Base-by-base conservation (phyloP, 192 early-diverging fungal genomes). In the Mortierella hygrophila region DNA sequence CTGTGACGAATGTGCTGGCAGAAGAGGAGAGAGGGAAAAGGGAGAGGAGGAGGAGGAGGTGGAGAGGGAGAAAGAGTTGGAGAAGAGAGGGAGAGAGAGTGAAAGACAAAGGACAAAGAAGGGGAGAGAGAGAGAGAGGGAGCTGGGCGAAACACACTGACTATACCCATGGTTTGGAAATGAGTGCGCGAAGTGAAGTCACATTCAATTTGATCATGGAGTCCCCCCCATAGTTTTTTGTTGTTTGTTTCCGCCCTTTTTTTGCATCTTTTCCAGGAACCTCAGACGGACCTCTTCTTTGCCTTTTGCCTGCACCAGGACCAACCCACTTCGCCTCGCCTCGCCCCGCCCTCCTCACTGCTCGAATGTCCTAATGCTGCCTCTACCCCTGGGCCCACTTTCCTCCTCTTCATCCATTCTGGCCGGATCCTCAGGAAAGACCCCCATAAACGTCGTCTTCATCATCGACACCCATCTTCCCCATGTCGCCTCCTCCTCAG, bases 401-500 rank as follows among this genome's bases (percentile, higher is more conserved):
- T 47, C 78, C 8, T 23, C 77, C n/a, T 83, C 82, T 49, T 40
- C 73, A 16, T 26, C 23, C 40, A 49, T 52, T 10, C 74, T 49
- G 23, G 40, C 78, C 0, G 42, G 68, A 42, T 77, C 83, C 57
- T 68, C 79, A 41, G 78, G 41, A 47, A 86, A 81, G 52, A 44
- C 47, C 1, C 84, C 84, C 1, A 72, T 86, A 32, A 86, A 81
- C 63, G 79, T 78, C 38, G 75, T 86, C 46, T 80, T 86, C 60
- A 80, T 86, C 55, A 78, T 86, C 63, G 84, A 86, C 70, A 86
- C 84, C 6, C 71, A 77, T 21, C n/a, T 71, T 21, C 76, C 78
- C 20, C 10, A 23, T 15, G 71, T 29, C 9, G 23, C 32, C 32
- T 11, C 29, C 26, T n/a, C n/a, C 41, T 26, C 29, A 9, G 10